Evolutionary conservation across 2,329 filamentous ascomycete species (phyloP).

Genomic region (Aspergillus hortae): DNA sequence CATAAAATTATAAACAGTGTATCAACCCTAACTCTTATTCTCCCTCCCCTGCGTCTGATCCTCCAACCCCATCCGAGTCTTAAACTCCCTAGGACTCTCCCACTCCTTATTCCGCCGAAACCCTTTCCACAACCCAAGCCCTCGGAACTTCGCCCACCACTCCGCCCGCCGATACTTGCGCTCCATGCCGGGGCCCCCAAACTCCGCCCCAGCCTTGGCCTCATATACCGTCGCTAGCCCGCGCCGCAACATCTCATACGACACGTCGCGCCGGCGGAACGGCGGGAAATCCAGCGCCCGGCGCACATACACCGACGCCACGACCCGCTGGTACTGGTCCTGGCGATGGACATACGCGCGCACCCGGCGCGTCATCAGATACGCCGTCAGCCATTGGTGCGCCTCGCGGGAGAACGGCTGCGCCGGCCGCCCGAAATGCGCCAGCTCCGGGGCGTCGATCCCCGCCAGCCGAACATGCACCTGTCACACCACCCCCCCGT

Average conservation of each 20-base stretch:
- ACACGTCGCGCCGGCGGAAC: constrained; percentile 70
- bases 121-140: constrained; percentile 70
- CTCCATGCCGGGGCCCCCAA: constrained; percentile 64
- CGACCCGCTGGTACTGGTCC: constrained; percentile 90
- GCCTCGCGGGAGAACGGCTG: constrained; percentile 84
- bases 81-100: constrained; percentile 87
- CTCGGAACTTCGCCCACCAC: constrained; percentile 58
- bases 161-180: constrained; percentile 46
- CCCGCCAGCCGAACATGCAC: constrained; percentile 88
- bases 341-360: constrained; percentile 77
- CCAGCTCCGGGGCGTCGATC: constrained; percentile 85
- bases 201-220: constrained; percentile 84
- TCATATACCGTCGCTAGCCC: constrained; percentile 92
- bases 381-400: constrained; percentile 70
- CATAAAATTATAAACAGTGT: constrained; percentile 3
- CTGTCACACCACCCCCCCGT: constrained; percentile 29
- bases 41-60: constrained; percentile 19
- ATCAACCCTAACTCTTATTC: constrained; percentile 8
- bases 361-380: constrained; percentile 69
- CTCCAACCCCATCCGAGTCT: constrained; percentile 55
- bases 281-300: constrained; percentile 42
- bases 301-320: constrained; percentile 78
- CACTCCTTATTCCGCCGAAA: constrained; percentile 54
- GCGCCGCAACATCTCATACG: constrained; percentile 79
- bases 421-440: constrained; percentile 84